Evolutionary conservation across 495 filamentous ascomycete genomes (phyloP), one percentile per base, ranked within the genome.

Genomic region (Podospora appendiculata): DNA sequence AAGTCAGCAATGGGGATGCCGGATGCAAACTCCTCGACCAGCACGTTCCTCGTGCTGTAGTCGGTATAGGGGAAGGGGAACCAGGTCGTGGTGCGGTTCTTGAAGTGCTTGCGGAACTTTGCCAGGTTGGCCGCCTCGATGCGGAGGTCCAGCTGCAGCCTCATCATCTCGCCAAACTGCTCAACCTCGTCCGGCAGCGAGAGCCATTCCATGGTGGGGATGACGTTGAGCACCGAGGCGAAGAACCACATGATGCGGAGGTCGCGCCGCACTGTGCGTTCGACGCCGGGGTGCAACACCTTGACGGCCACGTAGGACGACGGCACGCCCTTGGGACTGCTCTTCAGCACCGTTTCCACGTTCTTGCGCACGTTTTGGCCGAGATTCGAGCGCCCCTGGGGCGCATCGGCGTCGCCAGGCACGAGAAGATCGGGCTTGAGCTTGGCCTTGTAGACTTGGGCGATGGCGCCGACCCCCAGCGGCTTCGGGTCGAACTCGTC

Each of bases 81-180:
- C 85, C 87, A 95, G 32, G 91, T 90, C 0, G 94, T 96, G 7
- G 86, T 86, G 18, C 94, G 81, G 50, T 88, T 76, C 57, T 84
- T 87, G 77, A 99, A 99, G 56, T 96, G 89, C 52, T 84, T 83
- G 49, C 94, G 86, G 73, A 99, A 99, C 19, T 83, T 83, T 13
- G 82, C 81, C 5, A 99, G 74, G 56, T 99, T 99, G 7, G 90
- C 83, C 1, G 89, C 84, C 62, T 99, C 94, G 50, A 99, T 99
- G 36, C 94, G 86, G 13, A 99, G 75, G 70, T 99, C 94, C 12
- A 99, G 75, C 54, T 99, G 94, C 16, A 97, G 73, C 58, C 86
- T 85, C 94, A 99, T 99, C 94, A 99, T 99, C 61, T 92, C 86
- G 10, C 90, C 92, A 59, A 99, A 99, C 63, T 96, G 90, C 16